Base-by-base conservation (phyloP, 805 yeast species). In the Saturnispora gosingensis region DNA sequence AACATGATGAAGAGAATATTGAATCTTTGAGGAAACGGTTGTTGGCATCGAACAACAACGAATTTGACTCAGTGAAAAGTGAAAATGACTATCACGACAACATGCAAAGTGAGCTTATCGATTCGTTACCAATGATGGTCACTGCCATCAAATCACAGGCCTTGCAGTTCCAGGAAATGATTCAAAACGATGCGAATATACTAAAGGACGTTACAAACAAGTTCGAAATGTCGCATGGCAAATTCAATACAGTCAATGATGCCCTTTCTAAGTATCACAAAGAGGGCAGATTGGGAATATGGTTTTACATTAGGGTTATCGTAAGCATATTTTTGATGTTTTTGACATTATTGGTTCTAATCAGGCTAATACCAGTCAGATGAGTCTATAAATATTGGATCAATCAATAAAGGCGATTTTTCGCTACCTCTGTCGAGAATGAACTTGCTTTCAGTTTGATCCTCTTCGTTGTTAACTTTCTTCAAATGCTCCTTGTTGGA, bases 321-420 rank as follows among this genome's bases (percentile, higher is more conserved):
- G 53, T 51, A 3, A 51, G 49, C n/a, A 58, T 65, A 5, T 49
- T 64, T 11, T 38, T 62, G 1, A 50, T 63, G 1, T 66, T 66
- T 52, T 24, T 61, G 15, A 55, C 66, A 35, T 54, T 65, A 20
- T 34, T 65, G 20, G 52, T 64, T 8, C 51, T 66, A 18, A 62
- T 66, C 16, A 57, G 69, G 44, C 45, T 66, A 39, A 59, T 66
- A 6, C 69, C 69, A 5, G 68, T 65, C 7, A 74, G 68, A 47
- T 68, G 30, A 48, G 20, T 27, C 45, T 48, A 48, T 45, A 44
- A 7, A 43, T 10, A 38, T 24, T 9, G 47, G 45, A 11, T 50
- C 40, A 13, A 50, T 15, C 4, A 35, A 20, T 15, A 50, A n/a
- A 5, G 50, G 46, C 4, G 53, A 20, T 34, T 45, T 50, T 11